Percentiles rank a stretch among this genome's conserved stretches.
Conservation (phyloP, 306 rosid species). For the Castanea sativa region DNA sequence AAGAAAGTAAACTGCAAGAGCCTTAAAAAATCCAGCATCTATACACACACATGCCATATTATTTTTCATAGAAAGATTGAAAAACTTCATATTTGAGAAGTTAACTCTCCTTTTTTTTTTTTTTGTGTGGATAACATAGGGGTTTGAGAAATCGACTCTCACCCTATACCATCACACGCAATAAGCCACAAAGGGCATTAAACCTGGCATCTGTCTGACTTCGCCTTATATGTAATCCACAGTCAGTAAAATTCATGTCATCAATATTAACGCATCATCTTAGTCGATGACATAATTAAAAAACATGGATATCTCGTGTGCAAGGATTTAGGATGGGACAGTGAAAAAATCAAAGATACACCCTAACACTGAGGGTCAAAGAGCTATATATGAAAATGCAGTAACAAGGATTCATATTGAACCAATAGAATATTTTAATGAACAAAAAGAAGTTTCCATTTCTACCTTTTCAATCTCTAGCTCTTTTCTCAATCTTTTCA, state of each 20-base stretch:
- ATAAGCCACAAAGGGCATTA: too few relatives aligned
- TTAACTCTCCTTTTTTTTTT: too few relatives aligned
- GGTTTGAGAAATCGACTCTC: too few relatives aligned
- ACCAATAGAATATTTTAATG: constrained; percentile 2
- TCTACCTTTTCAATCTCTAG: constrained; percentile 95
- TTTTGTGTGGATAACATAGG: too few relatives aligned
- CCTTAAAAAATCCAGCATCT: background rate
- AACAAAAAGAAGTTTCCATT: constrained; percentile 21
- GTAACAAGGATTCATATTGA: background rate
- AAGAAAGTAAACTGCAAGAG: background rate
- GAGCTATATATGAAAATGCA: background rate
- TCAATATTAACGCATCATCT: background rate
- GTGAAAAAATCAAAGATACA: constrained; percentile 1
- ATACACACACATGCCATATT: background rate
- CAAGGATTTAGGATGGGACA: constrained; percentile 16
- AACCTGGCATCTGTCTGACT: background rate
- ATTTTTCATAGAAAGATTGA: background rate
- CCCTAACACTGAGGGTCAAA: background rate
- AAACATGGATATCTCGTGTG: background rate
- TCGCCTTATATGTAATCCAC: background rate
- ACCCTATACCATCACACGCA: too few relatives aligned
- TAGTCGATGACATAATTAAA: background rate
- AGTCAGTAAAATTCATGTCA: background rate
- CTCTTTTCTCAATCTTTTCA: constrained; percentile 57
- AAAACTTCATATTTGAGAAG: background rate